Conservation (phyloP, 2,329 filamentous ascomycete species). For the Aspergillus candidus region DNA sequence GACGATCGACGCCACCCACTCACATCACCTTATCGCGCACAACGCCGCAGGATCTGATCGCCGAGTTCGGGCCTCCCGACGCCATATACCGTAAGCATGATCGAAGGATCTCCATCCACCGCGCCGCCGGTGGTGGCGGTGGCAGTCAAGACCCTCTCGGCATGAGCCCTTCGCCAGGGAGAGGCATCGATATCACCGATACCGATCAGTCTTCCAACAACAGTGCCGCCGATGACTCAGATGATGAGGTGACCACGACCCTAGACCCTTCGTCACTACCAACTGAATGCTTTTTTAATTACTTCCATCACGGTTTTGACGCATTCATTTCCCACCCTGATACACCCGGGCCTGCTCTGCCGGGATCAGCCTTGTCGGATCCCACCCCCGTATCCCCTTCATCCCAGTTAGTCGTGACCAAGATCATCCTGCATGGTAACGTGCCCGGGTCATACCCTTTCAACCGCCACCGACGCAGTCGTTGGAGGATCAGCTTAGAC, state of each 20-base stretch:
- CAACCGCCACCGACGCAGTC: conserved; percentile 82
- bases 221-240: conserved; percentile 63
- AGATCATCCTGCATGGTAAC: conserved; percentile 90
- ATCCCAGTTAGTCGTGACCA: conserved; percentile 75
- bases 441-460: conserved; percentile 95
- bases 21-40: conserved; percentile 77
- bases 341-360: conserved; percentile 58
- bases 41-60: conserved; percentile 83
- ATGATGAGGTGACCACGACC: conserved; percentile 54
- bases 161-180: conserved; percentile 31
- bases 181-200: conserved; percentile 49
- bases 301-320: conserved; percentile 93
- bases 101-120: conserved; percentile 78
- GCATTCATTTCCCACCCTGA: conserved; percentile 77
- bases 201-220: conserved; percentile 70
- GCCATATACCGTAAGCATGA: conserved; percentile 91
- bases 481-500: conserved; percentile 66
- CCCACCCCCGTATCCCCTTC: conserved; percentile 24
- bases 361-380: conserved; percentile 39
- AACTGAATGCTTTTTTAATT: conserved; percentile 80
- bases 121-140: conserved; percentile 25
- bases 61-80: conserved; percentile 86
- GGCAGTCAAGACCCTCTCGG: conserved; percentile 26
- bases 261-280: conserved; percentile 52
- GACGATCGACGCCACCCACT: conserved; percentile 61